phyloP scores from a whole-genome alignment of 2,329 filamentous ascomycete genomes.

The Triangularia verruculosa region DNA sequence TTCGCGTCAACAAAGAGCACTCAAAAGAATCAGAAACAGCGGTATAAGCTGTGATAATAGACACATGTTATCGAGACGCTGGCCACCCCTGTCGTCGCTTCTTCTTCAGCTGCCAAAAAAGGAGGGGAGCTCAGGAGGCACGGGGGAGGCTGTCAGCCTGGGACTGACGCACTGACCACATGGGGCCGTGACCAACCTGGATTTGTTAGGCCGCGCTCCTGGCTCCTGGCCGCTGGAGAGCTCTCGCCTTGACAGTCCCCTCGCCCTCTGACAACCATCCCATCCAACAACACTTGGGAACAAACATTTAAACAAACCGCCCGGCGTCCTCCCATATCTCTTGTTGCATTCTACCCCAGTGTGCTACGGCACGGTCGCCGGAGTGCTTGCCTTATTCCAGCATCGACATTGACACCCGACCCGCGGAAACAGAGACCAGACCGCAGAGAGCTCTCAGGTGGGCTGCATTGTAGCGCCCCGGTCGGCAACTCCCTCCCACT shows the following conservation, averaged over 20 bases:
- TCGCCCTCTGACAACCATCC: conserved; percentile 15
- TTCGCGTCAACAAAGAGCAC: too few relatives aligned
- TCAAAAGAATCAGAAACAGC: too few relatives aligned
- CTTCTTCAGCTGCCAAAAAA: conserved; percentile 6
- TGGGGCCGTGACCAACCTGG: conserved; percentile 11
- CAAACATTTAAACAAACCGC: conserved; percentile 10
- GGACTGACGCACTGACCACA: conserved; percentile 9
- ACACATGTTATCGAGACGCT: neutral
- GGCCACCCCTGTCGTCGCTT: neutral
- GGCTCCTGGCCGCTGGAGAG: conserved; percentile 11
- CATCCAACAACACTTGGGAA: conserved; percentile 11
- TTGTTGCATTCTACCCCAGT: conserved; percentile 7
- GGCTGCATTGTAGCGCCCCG: conserved; percentile 6
- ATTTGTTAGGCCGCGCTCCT: conserved; percentile 19
- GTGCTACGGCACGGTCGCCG: conserved; percentile 15
- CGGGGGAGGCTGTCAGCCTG: neutral
- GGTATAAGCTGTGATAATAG: too few relatives aligned
- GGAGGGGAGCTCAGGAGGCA: conserved; percentile 3
- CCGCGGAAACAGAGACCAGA: conserved; percentile 6
- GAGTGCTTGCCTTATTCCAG: conserved; percentile 2
- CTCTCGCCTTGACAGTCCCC: conserved; percentile 19
- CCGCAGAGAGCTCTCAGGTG: neutral
- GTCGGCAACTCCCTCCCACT: conserved; percentile 23
- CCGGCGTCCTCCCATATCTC: conserved; percentile 16
- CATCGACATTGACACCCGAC: conserved; percentile 2